Conservation (phyloP, 495 filamentous ascomycete species). For the Clavariopsis aquatica region DNA sequence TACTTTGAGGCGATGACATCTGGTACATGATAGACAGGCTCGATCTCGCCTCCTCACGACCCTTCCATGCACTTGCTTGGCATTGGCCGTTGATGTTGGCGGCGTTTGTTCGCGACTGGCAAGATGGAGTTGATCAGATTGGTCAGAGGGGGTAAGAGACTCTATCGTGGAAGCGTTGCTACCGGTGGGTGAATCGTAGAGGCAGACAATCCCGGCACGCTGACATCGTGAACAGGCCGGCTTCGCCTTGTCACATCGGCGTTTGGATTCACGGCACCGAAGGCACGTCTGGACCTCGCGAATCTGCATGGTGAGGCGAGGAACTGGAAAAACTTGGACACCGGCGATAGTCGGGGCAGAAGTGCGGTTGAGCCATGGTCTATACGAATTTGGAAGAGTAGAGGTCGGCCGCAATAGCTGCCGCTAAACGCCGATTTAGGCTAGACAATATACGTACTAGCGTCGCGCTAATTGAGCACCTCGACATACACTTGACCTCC, state of each 20-base stretch:
- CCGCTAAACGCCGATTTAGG: slow-evolving; percentile 5
- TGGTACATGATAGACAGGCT: slow-evolving; percentile 15
- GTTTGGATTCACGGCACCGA: slow-evolving; percentile 18
- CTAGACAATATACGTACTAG: neutral
- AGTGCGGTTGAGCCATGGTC: neutral
- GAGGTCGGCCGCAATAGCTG: neutral
- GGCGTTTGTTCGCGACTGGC: neutral
- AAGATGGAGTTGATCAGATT: neutral
- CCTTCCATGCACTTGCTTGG: neutral
- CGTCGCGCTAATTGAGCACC: no score
- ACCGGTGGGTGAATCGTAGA: neutral
- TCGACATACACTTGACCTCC: no score
- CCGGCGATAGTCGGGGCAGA: slow-evolving; percentile 15
- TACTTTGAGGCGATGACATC: slow-evolving; percentile 23
- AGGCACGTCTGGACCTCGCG: slow-evolving; percentile 15
- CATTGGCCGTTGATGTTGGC: neutral
- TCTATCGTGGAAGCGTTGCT: neutral
- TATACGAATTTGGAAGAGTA: neutral
- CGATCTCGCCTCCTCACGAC: slow-evolving; percentile 3
- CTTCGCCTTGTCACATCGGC: slow-evolving; percentile 13
- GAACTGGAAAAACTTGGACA: neutral
- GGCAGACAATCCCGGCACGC: slow-evolving; percentile 3
- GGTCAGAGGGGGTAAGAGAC: neutral
- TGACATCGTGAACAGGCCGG: slow-evolving; percentile 13
- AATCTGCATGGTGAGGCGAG: neutral